These are phyloP conservation scores for Emergomyces orientalis DNA, from an alignment of 2,329 filamentous ascomycete genomes.

Conservation along the genomic window DNA sequence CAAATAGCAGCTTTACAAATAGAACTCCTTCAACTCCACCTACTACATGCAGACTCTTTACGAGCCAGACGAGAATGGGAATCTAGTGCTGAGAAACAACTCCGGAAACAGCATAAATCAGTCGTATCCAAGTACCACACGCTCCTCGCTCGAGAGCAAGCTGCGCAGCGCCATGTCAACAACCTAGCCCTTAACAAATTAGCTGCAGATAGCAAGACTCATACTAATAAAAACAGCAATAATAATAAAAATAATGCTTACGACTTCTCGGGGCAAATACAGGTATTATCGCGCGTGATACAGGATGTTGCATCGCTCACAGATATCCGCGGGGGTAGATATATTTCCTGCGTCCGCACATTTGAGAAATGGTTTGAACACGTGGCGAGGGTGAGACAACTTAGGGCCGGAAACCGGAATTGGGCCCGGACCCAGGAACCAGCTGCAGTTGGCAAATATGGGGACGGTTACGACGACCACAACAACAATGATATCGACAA, in stretches of 20 bases:
- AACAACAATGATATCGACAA: neutral
- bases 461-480: neutral
- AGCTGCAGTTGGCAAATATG: neutral
- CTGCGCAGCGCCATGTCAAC: constrained; percentile 27
- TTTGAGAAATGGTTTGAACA: constrained; percentile 33
- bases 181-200: constrained; percentile 28
- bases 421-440: neutral
- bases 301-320: constrained; percentile 32
- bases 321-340: constrained; percentile 21
- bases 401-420: constrained; percentile 12
- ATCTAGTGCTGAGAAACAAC: constrained; percentile 21
- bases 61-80: constrained; percentile 27
- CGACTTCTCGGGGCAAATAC: constrained; percentile 30
- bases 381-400: constrained; percentile 21
- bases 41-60: constrained; percentile 28
- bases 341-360: constrained; percentile 21
- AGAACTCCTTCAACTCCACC: constrained; percentile 36
- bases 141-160: constrained; percentile 26
- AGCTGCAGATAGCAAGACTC: constrained; percentile 25
- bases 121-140: constrained; percentile 29
- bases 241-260: constrained; percentile 12
- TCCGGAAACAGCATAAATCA: constrained; percentile 28
- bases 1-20: constrained; percentile 32
- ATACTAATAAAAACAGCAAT: constrained; percentile 14
- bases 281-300: constrained; percentile 31